Evolutionary conservation across 2,329 filamentous ascomycete genomes (phyloP).

Genomic region (Arachnomyces sp.): DNA sequence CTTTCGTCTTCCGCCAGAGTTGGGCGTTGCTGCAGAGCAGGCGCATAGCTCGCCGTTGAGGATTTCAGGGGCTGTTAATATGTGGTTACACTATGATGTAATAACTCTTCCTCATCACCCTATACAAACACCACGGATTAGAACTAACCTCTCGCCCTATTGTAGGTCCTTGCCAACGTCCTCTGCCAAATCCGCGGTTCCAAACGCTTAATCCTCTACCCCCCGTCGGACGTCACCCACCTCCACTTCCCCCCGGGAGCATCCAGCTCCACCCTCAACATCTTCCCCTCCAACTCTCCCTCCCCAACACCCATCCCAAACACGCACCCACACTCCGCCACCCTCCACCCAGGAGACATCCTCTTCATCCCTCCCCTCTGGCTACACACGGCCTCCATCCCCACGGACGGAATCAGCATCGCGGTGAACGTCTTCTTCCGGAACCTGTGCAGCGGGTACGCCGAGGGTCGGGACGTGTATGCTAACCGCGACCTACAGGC

Average conservation of each 20-base stretch:
- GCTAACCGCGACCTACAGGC: constrained; percentile 77
- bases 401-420: constrained; percentile 48
- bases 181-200: constrained; percentile 69
- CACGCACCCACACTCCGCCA: constrained; percentile 59
- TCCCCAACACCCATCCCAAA: constrained; percentile 50
- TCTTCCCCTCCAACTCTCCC: constrained; percentile 46
- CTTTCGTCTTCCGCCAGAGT: constrained; percentile 57
- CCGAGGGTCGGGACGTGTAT: constrained; percentile 72
- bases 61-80: constrained; percentile 68
- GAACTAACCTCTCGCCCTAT: too few relatives aligned
- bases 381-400: constrained; percentile 57
- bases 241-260: constrained; percentile 66
- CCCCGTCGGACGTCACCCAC: constrained; percentile 62
- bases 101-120: constrained; percentile 9
- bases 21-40: constrained; percentile 52
- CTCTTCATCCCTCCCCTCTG: constrained; percentile 76
- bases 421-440: constrained; percentile 89
- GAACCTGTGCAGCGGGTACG: constrained; percentile 59
- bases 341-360: constrained; percentile 62
- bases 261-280: constrained; percentile 69
- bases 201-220: constrained; percentile 69
- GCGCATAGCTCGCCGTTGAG: constrained; percentile 70
- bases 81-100: constrained; percentile 88
- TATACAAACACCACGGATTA: background rate
- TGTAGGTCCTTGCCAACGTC: constrained; percentile 74